These are phyloP conservation scores for Plectosphaerella plurivora DNA, from an alignment of 2,329 filamentous ascomycete genomes.

Conservation along the genomic window DNA sequence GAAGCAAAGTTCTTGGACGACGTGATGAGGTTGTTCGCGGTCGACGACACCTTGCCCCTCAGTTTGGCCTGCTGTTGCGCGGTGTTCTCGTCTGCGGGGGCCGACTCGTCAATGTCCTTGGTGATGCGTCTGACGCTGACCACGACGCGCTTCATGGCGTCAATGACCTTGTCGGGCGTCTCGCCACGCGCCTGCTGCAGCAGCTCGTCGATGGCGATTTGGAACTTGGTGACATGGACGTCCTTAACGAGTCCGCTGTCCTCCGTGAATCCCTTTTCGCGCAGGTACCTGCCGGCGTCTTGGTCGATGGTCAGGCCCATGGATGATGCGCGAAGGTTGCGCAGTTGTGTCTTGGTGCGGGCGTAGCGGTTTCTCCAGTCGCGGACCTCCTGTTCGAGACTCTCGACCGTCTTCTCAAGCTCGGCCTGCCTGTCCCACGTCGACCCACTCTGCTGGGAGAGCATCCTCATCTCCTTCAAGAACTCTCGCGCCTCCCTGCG, in stretches of 20 bases:
- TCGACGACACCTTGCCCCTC: conserved; percentile 80
- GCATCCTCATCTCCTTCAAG: conserved; percentile 79
- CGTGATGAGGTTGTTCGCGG: conserved; percentile 93
- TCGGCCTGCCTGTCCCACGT: conserved; percentile 79
- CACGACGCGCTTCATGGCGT: conserved; percentile 83
- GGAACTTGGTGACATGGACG: conserved; percentile 90
- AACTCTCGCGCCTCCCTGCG: conserved; percentile 78
- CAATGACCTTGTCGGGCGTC: conserved; percentile 70
- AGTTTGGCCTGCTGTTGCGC: conserved; percentile 62
- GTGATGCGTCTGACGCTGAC: conserved; percentile 79
- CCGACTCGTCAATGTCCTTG: conserved; percentile 66
- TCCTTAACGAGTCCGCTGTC: conserved; percentile 80
- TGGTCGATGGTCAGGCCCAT: conserved; percentile 66
- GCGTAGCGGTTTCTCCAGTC: conserved; percentile 91
- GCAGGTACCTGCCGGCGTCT: conserved; percentile 63
- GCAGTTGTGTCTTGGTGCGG: conserved; percentile 79
- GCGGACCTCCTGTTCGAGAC: conserved; percentile 76
- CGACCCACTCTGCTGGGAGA: conserved; percentile 75
- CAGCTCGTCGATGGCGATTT: conserved; percentile 89
- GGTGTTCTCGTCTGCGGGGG: conserved; percentile 47
- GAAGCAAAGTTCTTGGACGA: conserved; percentile 87
- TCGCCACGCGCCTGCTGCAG: conserved; percentile 70
- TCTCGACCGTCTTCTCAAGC: conserved; percentile 68
- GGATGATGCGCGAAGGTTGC: conserved; percentile 75
- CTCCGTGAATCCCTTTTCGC: conserved; percentile 63